Base-by-base conservation (phyloP, 1,284 basidiomycete species). In the Salmacisia buchloeana region DNA sequence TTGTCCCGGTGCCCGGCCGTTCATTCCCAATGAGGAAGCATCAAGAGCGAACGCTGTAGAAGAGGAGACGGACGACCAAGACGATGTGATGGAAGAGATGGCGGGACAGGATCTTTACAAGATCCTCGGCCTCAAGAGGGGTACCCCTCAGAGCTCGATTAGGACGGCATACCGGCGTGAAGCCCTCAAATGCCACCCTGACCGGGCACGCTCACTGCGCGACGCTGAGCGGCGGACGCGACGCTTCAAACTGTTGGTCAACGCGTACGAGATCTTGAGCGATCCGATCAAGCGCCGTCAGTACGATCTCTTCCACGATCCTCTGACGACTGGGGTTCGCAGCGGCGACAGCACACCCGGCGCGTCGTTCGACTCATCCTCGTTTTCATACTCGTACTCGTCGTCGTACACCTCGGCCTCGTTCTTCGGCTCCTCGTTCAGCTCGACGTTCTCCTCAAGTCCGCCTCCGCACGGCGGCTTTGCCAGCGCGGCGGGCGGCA, bases 191-290 rank as follows among this genome's bases (percentile, higher is more conserved):
- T 54, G 49, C 27, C 49, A 54, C 34, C 49, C 49, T 18, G 49
- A 54, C 29, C 49, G 49, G 7, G 49, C 49, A 33, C 49, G 49
- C 18, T 54, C 49, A n/a, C 29, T 54, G 25, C 49, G 49, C 10
- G 49, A 54, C 21, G 49, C 49, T 7, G 49, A 54, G 12, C 49
- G 49, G n/a, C 27, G 49, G 27, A 54, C 49, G 49, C n/a, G 6
- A 18, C 49, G 49, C 29, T 54, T 54, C 49, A 54, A 54, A n/a
- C 49, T 54, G 13, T n/a, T 54, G 49, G 49, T 54, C 12, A 54
- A 54, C 21, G 49, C 49, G 3, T 54, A 54, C 13, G 49, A 54
- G 49, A 54, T 54, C 29, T 31, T 54, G 25, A 31, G 27, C 18
- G 49, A 54, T 33, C 49, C 49, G 29, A 18, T 54, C 49, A 54